Conservation (phyloP, 73 alveolate genomes). For the Blepharisma stoltei region DNA sequence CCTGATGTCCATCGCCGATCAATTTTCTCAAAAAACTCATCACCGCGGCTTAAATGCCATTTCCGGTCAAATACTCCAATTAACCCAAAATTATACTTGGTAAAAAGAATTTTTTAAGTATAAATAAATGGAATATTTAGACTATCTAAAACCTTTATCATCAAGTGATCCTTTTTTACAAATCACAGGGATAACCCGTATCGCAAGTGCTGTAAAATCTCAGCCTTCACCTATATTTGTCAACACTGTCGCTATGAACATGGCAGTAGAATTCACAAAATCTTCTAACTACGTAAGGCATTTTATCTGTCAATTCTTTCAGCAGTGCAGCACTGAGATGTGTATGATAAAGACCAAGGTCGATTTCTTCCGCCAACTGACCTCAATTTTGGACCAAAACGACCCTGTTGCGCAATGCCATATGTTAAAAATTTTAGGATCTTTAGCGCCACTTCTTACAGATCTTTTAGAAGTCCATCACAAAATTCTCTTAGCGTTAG, state of each 20-base stretch:
- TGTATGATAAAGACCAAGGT: conserved; percentile 5
- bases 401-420: conserved; percentile 12
- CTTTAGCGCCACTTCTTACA: conserved; percentile 16
- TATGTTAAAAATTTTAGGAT: conserved; percentile 17
- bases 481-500: not conserved
- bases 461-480: conserved; percentile 26
- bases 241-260: conserved; percentile 23
- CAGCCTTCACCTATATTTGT: conserved; percentile 13
- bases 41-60: no score
- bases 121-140: conserved; percentile 22
- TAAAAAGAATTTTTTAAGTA: not conserved
- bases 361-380: conserved; percentile 5
- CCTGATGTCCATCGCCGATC: no score
- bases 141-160: conserved; percentile 2
- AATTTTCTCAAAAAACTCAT: no score
- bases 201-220: not conserved
- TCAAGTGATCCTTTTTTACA: conserved; percentile 6
- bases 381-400: not conserved
- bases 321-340: conserved; percentile 24
- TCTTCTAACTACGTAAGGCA: not conserved
- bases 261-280: conserved; percentile 31
- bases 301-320: conserved; percentile 7
- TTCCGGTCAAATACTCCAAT: no score
- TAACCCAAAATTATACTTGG: no score
- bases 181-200: conserved; percentile 9